Base-by-base conservation (phyloP, 495 filamentous ascomycete species). In the Aspergillus steynii region DNA sequence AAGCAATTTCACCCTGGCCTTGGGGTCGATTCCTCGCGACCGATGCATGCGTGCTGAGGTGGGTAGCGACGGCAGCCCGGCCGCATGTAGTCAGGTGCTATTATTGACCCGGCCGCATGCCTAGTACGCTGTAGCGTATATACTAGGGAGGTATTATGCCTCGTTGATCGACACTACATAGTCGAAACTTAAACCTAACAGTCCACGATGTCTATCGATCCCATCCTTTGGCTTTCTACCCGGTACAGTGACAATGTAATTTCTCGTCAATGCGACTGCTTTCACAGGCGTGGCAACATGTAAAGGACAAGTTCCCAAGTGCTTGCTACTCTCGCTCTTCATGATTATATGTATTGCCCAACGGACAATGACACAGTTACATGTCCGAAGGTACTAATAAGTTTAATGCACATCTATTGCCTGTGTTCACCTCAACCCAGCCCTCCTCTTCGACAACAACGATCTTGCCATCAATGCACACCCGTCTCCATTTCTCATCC, bases 381-480 rank as follows among this genome's bases (percentile, higher is more conserved):
- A 25, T n/a, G 14, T 28, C 15, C 2, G n/a, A 28, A 42, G 46
- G 32, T 31, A 34, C 52, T 49, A 68, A 51, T 12, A 79, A 48
- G 51, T 67, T 61, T 31, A 79, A 47, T 57, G 69, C 50, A 47
- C 52, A 59, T 25, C 62, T 58, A 27, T 65, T 20, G 45, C 79
- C 78, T 68, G 74, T 82, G 55, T 65, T 66, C 20, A 96, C 78
- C 54, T 86, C 82, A 74, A 95, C 84, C 84, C 85, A 89, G 6
- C 94, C 93, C 0, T 82, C 85, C 61, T 81, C 65, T 50, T 86
- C 86, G 20, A 96, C 69, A 57, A 80, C 82, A 9, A 96, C 82
- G 63, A 96, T 93, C 59, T 87, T 90, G 12, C 94, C 94, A 76
- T 98, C 94, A 27, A 98, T 77, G 68, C 93, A 98, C 2, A 96